Conservation (phyloP, 1,284 basidiomycete species). For the Naganishia liquefaciens region DNA sequence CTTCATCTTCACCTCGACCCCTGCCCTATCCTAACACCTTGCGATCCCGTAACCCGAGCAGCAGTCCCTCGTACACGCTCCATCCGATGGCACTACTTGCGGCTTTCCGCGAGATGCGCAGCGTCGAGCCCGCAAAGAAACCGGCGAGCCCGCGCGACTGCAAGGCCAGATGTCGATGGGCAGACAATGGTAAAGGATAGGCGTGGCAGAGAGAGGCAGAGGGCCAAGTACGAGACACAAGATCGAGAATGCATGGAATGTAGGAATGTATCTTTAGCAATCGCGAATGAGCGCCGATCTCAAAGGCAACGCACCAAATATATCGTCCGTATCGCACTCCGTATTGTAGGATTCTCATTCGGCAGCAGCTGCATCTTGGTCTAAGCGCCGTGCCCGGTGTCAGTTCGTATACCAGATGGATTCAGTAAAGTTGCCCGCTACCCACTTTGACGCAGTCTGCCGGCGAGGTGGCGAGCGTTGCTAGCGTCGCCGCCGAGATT, state of each 20-base stretch:
- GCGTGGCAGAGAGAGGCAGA: background rate
- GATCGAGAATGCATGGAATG: background rate
- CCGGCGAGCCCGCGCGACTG: conserved; percentile 74
- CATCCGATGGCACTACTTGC: conserved; percentile 88
- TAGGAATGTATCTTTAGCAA: background rate
- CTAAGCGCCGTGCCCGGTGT: conserved; percentile 50
- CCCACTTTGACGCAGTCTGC: conserved; percentile 85
- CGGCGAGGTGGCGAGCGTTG: conserved; percentile 79
- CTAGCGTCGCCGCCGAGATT: conserved; percentile 73
- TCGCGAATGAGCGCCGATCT: background rate
- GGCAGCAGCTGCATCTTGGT: conserved; percentile 85
- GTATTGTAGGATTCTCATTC: conserved; percentile 68
- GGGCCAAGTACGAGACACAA: background rate
- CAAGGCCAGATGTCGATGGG: no score
- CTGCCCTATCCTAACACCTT: conserved; percentile 14
- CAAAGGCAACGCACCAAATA: conserved; percentile 39
- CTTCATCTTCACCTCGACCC: no score
- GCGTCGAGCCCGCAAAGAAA: conserved; percentile 80
- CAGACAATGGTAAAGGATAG: background rate
- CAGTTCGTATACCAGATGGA: background rate
- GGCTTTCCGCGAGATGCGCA: conserved; percentile 82
- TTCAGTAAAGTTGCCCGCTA: conserved; percentile 12
- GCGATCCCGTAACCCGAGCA: conserved; percentile 56
- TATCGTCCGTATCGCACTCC: conserved; percentile 65
- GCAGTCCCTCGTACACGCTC: conserved; percentile 83